phyloP scores from a whole-genome alignment of 208 protist species.

The Lotmaria passim region DNA sequence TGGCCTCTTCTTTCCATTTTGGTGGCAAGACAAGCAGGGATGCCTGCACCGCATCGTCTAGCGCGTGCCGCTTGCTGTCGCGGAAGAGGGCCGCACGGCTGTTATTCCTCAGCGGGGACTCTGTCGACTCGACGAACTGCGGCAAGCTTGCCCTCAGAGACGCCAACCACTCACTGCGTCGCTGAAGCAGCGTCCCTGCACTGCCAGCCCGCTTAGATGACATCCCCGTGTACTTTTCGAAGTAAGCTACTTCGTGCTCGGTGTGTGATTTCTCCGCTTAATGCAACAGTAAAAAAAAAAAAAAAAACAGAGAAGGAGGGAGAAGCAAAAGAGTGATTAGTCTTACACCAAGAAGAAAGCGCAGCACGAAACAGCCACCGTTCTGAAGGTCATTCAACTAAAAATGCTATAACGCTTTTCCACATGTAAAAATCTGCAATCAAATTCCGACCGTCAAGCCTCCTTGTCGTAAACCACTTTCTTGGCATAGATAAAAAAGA shows the following conservation, averaged over 20 bases:
- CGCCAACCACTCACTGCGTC: constrained; percentile 27
- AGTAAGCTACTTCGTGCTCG: too few species aligned
- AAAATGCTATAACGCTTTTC: too few species aligned
- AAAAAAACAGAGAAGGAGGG: background rate
- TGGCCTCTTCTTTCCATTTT: constrained; percentile 31
- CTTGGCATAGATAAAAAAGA: too few species aligned
- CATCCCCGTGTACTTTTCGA: too few species aligned
- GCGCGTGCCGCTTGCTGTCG: constrained; percentile 8
- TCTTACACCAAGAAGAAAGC: too few species aligned
- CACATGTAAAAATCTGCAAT: too few species aligned
- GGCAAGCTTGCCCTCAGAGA: constrained; percentile 20
- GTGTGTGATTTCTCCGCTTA: too few species aligned
- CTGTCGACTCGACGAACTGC: constrained; percentile 14
- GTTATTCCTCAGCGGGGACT: constrained; percentile 7
- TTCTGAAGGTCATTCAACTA: too few species aligned
- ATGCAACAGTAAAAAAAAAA: background rate
- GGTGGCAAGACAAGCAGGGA: constrained; percentile 31
- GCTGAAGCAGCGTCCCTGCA: constrained; percentile 16
- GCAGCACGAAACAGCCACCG: background rate
- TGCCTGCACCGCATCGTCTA: constrained; percentile 9
- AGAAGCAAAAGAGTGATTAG: background rate
- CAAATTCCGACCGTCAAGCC: too few species aligned
- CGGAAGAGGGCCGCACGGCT: constrained; percentile 9
- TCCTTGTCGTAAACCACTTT: too few species aligned
- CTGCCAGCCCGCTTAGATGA: constrained; percentile 6